Evolutionary conservation across 1,139 yeast genomes (phyloP).

Genomic region (Nematodospora anomalae): DNA sequence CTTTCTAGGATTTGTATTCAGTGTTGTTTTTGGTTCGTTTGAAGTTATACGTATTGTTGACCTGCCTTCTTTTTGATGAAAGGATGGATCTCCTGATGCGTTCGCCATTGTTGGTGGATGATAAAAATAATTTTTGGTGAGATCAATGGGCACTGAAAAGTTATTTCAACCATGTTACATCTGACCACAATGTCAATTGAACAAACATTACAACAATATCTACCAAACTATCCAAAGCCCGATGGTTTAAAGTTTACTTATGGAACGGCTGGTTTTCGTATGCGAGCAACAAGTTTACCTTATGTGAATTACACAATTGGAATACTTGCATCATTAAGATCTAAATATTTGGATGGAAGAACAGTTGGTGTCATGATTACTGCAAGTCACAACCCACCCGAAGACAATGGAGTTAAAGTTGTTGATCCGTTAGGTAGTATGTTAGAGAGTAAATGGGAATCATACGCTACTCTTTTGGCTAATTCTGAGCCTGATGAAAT

Average conservation of each 20-base stretch:
- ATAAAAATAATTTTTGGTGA: too few species aligned
- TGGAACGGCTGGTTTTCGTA: conserved; percentile 98
- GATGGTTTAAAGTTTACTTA: conserved; percentile 53
- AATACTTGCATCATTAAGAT: conserved; percentile 76
- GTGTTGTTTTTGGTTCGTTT: conserved; percentile 15
- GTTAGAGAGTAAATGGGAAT: conserved; percentile 86
- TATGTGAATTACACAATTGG: conserved; percentile 87
- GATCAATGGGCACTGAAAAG: too few species aligned
- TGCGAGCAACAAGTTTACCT: conserved; percentile 67
- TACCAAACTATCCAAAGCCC: conserved; percentile 45
- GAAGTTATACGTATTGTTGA: conserved; percentile 12
- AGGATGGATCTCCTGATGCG: conserved; percentile 28
- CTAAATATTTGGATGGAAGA: conserved; percentile 65
- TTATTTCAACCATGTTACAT: background rate
- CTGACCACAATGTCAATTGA: conserved; percentile 15
- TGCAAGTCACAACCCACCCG: conserved; percentile 95
- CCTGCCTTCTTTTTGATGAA: conserved; percentile 31
- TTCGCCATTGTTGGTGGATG: too few species aligned
- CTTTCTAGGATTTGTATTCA: conserved; percentile 14
- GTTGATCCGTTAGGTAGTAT: conserved; percentile 94
- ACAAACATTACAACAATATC: conserved; percentile 12
- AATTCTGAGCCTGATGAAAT: conserved; percentile 54
- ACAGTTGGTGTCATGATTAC: conserved; percentile 92
- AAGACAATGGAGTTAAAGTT: conserved; percentile 93
- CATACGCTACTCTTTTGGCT: conserved; percentile 76